These are phyloP conservation scores for Clathrus columnatus DNA, from an alignment of 768 basidiomycete species.

Conservation along the genomic window DNA sequence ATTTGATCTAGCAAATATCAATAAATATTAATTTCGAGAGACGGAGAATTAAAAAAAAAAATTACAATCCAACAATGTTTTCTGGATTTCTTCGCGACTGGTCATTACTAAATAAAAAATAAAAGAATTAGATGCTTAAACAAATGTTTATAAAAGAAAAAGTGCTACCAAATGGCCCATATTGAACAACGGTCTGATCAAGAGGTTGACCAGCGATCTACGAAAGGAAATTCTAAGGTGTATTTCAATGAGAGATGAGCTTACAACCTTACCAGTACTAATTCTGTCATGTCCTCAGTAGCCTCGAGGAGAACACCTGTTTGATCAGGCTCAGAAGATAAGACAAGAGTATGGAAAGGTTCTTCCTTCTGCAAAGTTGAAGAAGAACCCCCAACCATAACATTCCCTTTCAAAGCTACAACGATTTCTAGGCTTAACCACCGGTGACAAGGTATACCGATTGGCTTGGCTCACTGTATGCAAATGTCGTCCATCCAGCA, in stretches of 20 bases:
- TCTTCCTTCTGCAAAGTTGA: constrained; percentile 31
- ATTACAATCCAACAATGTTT: constrained; percentile 76
- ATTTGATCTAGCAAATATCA: constrained; percentile 43
- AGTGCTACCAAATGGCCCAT: constrained; percentile 52
- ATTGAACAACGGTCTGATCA: constrained; percentile 80
- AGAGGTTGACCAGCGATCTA: constrained; percentile 83
- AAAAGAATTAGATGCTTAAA: neutral
- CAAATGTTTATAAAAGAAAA: neutral
- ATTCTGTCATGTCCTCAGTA: constrained; percentile 53
- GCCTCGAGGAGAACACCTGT: constrained; percentile 63
- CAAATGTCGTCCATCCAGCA: constrained; percentile 82
- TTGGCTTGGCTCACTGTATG: constrained; percentile 53
- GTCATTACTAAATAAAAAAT: constrained; percentile 57
- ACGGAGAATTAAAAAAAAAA: constrained; percentile 3
- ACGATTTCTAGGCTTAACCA: constrained; percentile 3
- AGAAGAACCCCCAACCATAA: constrained; percentile 42
- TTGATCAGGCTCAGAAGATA: constrained; percentile 51
- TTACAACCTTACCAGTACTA: constrained; percentile 51
- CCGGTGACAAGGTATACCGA: neutral
- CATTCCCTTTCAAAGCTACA: constrained; percentile 55
- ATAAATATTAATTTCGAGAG: neutral
- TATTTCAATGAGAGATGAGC: constrained; percentile 5
- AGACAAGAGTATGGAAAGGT: constrained; percentile 74
- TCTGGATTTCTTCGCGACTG: constrained; percentile 65
- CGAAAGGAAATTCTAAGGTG: neutral